phyloP scores from a whole-genome alignment of 2,329 filamentous ascomycete species.

The Trichoderma endophyticum region DNA sequence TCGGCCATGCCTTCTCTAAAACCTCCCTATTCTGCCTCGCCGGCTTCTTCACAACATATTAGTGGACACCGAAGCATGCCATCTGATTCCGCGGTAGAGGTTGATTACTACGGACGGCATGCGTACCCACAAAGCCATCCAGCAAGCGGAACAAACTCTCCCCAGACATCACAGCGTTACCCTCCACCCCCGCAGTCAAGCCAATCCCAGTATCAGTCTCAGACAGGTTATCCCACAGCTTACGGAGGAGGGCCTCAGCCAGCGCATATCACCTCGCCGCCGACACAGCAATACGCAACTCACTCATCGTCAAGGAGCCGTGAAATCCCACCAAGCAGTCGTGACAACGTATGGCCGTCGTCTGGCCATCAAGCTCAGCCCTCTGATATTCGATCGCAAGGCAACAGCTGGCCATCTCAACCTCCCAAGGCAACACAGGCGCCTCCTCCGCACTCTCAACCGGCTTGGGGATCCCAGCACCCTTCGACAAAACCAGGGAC shows the following conservation, averaged over 20 bases:
- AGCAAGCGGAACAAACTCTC: slow-evolving; percentile 42
- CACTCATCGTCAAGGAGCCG: slow-evolving; percentile 39
- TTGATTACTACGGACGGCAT: slow-evolving; percentile 49
- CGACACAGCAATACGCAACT: slow-evolving; percentile 49
- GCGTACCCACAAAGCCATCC: slow-evolving; percentile 35
- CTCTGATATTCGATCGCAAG: slow-evolving; percentile 23
- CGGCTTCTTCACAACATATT: slow-evolving; percentile 46
- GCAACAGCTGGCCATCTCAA: slow-evolving; percentile 31
- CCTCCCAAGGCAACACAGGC: slow-evolving; percentile 34
- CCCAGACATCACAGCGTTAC: slow-evolving; percentile 47
- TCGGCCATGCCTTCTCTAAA: slow-evolving; percentile 56
- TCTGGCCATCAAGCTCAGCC: slow-evolving; percentile 25
- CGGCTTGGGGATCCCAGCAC: slow-evolving; percentile 35
- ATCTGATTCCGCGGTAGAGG: slow-evolving; percentile 36
- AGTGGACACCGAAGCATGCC: slow-evolving; percentile 42
- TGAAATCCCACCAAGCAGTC: slow-evolving; percentile 30
- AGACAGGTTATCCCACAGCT: slow-evolving; percentile 42
- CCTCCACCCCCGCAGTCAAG: slow-evolving; percentile 38
- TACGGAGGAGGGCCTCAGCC: slow-evolving; percentile 38
- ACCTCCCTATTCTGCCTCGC: slow-evolving; percentile 50
- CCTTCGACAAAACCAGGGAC: slow-evolving; percentile 35
- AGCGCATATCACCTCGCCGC: slow-evolving; percentile 47
- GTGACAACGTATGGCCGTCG: slow-evolving; percentile 36
- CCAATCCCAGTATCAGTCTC: slow-evolving; percentile 43
- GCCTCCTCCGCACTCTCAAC: slow-evolving; percentile 31